These are phyloP conservation scores for Colletotrichum limetticola DNA, from an alignment of 2,329 filamentous ascomycete genomes.

Conservation along the genomic window DNA sequence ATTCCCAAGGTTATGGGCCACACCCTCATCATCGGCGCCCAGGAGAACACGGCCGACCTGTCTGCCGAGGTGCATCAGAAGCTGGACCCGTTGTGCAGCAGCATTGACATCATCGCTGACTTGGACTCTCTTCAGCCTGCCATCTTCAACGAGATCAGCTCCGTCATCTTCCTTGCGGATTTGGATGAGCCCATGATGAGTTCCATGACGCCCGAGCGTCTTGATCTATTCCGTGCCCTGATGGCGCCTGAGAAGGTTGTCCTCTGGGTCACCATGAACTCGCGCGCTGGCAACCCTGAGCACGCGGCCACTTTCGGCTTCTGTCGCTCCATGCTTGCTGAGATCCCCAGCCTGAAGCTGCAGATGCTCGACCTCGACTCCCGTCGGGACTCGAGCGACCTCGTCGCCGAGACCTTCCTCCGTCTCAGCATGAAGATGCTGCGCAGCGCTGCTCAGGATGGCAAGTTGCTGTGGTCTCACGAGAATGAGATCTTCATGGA, in stretches of 20 bases:
- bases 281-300: slow-evolving; percentile 36
- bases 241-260: slow-evolving; percentile 35
- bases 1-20: slow-evolving; percentile 35
- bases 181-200: slow-evolving; percentile 41
- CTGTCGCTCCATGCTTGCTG: slow-evolving; percentile 32
- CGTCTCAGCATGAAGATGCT: slow-evolving; percentile 23
- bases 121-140: slow-evolving; percentile 41
- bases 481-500: slow-evolving; percentile 47
- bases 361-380: slow-evolving; percentile 36
- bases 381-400: background rate
- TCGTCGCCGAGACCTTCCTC: slow-evolving; percentile 28
- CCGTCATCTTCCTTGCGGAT: slow-evolving; percentile 31
- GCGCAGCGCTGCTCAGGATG: background rate
- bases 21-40: slow-evolving; percentile 47
- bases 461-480: slow-evolving; percentile 29
- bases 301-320: slow-evolving; percentile 36
- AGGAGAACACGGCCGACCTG: slow-evolving; percentile 34
- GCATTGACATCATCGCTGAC: slow-evolving; percentile 33
- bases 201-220: slow-evolving; percentile 45
- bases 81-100: slow-evolving; percentile 38
- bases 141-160: slow-evolving; percentile 33
- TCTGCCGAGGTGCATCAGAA: slow-evolving; percentile 33
- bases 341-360: slow-evolving; percentile 33
- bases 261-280: slow-evolving; percentile 40
- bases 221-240: slow-evolving; percentile 35